A percentile compares a stretch with the other conserved stretches of the same genome.
Conservation (phyloP, 129 eudicot genomes). For the Flaveria ramosissima region DNA sequence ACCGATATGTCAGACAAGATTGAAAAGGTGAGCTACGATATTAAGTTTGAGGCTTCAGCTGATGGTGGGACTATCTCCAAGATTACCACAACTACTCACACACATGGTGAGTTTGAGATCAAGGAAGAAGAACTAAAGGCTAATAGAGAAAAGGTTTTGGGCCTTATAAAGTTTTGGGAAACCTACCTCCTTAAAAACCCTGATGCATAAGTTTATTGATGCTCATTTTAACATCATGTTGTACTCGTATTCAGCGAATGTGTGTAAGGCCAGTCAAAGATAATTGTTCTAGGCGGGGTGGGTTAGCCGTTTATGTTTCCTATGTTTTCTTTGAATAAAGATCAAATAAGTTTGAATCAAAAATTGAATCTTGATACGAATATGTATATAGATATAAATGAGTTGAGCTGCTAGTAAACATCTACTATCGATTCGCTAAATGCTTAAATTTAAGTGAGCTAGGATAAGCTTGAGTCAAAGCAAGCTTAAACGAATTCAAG, state of each 20-base stretch:
- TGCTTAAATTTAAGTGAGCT: too few species aligned
- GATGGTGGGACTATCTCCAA: not conserved
- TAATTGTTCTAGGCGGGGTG: too few species aligned
- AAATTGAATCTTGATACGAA: too few species aligned
- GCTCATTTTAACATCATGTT: constrained; percentile 7
- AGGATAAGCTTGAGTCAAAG: too few species aligned
- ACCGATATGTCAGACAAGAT: not conserved
- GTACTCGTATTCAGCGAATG: not conserved
- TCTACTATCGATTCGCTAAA: too few species aligned
- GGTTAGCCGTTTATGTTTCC: not conserved
- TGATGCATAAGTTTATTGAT: constrained; percentile 34
- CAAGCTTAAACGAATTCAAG: too few species aligned
- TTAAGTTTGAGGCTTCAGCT: not conserved
- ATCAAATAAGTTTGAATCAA: not conserved
- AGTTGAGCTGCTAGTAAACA: too few species aligned
- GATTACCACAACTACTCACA: not conserved
- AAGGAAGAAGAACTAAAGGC: constrained; percentile 10
- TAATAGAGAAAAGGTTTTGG: constrained; percentile 35
- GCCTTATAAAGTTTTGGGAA: constrained; percentile 44
- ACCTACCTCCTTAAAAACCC: constrained; percentile 42
- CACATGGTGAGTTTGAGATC: constrained; percentile 1
- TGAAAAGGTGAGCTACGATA: not conserved
- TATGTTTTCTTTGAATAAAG: not conserved
- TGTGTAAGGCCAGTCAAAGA: too few species aligned
- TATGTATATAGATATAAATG: too few species aligned